Conservation (phyloP, 2,329 filamentous ascomycete genomes). For the Mycogone perniciosa region DNA sequence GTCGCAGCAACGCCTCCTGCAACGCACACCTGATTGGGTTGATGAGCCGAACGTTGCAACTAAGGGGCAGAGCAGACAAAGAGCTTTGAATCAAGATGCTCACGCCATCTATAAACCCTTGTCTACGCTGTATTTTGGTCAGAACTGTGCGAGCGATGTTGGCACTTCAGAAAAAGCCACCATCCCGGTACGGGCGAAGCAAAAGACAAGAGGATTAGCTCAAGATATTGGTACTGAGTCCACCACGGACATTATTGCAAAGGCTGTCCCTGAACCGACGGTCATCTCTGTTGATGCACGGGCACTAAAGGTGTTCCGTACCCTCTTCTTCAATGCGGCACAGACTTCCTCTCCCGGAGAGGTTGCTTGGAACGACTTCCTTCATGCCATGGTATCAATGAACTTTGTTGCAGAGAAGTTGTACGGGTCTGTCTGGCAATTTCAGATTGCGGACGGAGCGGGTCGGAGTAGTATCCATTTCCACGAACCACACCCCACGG, state of each 20-base stretch:
- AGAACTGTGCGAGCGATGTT: neutral
- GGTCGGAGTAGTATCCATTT: slow-evolving; percentile 49
- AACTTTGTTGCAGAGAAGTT: slow-evolving; percentile 51
- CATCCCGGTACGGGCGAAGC: slow-evolving; percentile 1
- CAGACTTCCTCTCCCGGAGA: slow-evolving; percentile 37
- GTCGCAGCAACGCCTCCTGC: slow-evolving; percentile 26
- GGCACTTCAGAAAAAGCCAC: neutral
- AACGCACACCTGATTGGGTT: slow-evolving; percentile 44
- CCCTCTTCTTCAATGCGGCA: slow-evolving; percentile 36
- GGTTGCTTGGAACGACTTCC: slow-evolving; percentile 46
- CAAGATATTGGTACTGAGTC: neutral
- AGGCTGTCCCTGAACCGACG: neutral
- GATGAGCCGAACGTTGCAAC: slow-evolving; percentile 29
- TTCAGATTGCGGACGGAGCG: slow-evolving; percentile 37
- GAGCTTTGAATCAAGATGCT: neutral
- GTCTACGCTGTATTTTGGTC: slow-evolving; percentile 18
- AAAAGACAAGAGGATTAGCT: neutral
- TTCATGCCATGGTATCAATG: slow-evolving; percentile 43
- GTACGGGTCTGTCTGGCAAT: slow-evolving; percentile 57
- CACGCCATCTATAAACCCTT: slow-evolving; percentile 18
- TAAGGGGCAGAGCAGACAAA: neutral
- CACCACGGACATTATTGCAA: neutral
- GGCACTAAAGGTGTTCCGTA: slow-evolving; percentile 30
- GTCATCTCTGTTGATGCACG: slow-evolving; percentile 24
- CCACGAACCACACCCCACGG: slow-evolving; percentile 51